Evolutionary conservation across 495 filamentous ascomycete species (phyloP).

Genomic region (Daldinia concentrica): DNA sequence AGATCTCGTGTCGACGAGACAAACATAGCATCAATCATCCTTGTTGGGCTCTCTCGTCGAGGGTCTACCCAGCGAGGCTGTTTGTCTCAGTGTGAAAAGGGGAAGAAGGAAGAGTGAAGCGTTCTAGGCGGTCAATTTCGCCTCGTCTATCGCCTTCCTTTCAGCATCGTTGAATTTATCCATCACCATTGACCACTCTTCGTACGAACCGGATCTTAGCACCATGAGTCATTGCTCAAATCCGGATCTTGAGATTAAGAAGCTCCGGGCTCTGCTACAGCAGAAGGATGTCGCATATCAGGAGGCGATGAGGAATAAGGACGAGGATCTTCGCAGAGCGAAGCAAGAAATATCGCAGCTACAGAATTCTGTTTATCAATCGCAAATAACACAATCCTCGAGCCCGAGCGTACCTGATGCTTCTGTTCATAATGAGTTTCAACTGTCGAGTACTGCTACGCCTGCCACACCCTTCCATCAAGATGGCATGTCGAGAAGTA

Average conservation of each 20-base stretch:
- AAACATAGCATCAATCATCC: constrained; percentile 33
- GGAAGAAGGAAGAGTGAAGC: constrained; percentile 24
- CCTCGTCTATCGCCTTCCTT: constrained; percentile 26
- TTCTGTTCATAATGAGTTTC: constrained; percentile 45
- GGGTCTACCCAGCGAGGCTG: constrained; percentile 38
- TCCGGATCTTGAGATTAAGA: constrained; percentile 42
- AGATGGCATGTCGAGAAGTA: constrained; percentile 47
- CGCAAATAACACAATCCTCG: constrained; percentile 41
- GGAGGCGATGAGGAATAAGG: constrained; percentile 42
- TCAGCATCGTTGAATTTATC: constrained; percentile 15
- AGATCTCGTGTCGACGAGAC: constrained; percentile 37
- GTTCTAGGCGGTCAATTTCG: constrained; percentile 28
- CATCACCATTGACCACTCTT: constrained; percentile 25
- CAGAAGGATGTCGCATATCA: constrained; percentile 31
- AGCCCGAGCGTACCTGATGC: constrained; percentile 28
- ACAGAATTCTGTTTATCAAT: constrained; percentile 49
- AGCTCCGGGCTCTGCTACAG: constrained; percentile 40
- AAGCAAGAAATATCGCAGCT: constrained; percentile 45
- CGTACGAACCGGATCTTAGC: constrained; percentile 22
- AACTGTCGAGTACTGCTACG: constrained; percentile 38
- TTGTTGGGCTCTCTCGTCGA: constrained; percentile 32
- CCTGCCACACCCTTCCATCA: constrained; percentile 39
- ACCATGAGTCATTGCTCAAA: constrained; percentile 41
- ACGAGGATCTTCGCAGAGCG: constrained; percentile 43
- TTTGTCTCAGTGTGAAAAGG: constrained; percentile 34